Percentiles rank a stretch among this genome's conserved stretches.
Conservation (phyloP, 2,329 filamentous ascomycete genomes). For the Botrytis paeoniae region DNA sequence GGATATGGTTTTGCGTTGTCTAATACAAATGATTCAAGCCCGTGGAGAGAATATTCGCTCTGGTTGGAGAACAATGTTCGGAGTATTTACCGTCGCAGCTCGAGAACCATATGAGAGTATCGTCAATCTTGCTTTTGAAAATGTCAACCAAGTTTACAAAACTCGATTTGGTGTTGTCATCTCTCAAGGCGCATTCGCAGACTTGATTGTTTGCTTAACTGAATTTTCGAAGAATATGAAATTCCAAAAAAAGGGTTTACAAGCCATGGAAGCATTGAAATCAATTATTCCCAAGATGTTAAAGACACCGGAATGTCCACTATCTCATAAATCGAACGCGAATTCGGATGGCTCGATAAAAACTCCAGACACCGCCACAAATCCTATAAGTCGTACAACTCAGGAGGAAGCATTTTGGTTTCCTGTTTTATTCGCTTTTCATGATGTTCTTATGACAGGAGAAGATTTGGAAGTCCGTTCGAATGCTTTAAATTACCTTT, state of each 20-base stretch:
- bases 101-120: conserved; percentile 91
- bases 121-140: conserved; percentile 94
- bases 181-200: conserved; percentile 92
- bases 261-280: conserved; percentile 92
- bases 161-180: conserved; percentile 95
- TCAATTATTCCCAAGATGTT: conserved; percentile 93
- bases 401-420: conserved; percentile 99
- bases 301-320: conserved; percentile 88
- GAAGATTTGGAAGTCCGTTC: conserved; percentile 96
- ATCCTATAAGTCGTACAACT: conserved; percentile 73
- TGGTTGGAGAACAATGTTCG: conserved; percentile 99
- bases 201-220: conserved; percentile 92
- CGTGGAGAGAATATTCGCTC: conserved; percentile 95
- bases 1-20: conserved; percentile 91
- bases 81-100: conserved; percentile 94
- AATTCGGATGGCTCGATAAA: conserved; percentile 40
- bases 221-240: conserved; percentile 98
- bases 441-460: conserved; percentile 98
- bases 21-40: conserved; percentile 99
- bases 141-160: conserved; percentile 93
- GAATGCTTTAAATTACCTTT: conserved; percentile 90
- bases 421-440: conserved; percentile 94
- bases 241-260: conserved; percentile 97
- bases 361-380: conserved; percentile 43
- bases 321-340: conserved; percentile 61